Conservation (phyloP, 352 stramenopile species). For the Blastocystis sp. region DNA sequence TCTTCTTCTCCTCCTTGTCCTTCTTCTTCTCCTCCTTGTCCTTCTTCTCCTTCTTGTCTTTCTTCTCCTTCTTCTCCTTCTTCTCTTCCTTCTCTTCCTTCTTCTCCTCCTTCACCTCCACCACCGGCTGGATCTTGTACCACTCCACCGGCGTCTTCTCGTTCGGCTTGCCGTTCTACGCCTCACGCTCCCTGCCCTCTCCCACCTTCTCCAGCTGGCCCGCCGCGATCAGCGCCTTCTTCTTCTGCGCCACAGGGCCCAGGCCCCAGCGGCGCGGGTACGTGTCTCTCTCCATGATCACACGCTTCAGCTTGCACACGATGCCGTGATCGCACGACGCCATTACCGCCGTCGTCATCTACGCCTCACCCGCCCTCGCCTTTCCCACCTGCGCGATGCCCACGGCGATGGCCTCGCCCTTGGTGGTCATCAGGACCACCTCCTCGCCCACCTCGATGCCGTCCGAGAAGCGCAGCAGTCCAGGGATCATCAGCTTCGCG, state of each 20-base stretch:
- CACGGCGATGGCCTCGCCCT: conserved; percentile 97
- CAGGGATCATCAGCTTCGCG: conserved; percentile 99
- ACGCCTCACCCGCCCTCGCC: background rate
- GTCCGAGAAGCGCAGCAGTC: conserved; percentile 95
- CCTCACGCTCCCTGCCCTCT: background rate
- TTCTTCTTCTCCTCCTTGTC: conserved; percentile 77
- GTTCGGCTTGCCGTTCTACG: conserved; percentile 81
- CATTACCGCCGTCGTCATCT: conserved; percentile 98
- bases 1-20: conserved; percentile 77
- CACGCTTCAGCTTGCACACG: conserved; percentile 99
- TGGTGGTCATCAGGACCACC: conserved; percentile 99
- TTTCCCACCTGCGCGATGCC: conserved; percentile 87
- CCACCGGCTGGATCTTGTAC: conserved; percentile 75
- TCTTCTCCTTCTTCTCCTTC: conserved; percentile 79
- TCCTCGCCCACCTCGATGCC: conserved; percentile 97
- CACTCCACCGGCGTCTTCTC: conserved; percentile 83
- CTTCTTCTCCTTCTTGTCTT: conserved; percentile 77
- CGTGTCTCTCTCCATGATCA: conserved; percentile 99
- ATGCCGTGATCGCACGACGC: conserved; percentile 97
- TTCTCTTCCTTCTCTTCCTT: conserved; percentile 75
- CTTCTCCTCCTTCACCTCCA: conserved; percentile 64
- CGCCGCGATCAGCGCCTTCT: conserved; percentile 93
- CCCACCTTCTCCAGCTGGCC: conserved; percentile 83
- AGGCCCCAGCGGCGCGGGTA: conserved; percentile 98
- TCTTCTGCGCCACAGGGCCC: conserved; percentile 95